These are phyloP conservation scores for Scenedesmus sp. DNA, from an alignment of 163 green algal genomes.

Conservation along the genomic window DNA sequence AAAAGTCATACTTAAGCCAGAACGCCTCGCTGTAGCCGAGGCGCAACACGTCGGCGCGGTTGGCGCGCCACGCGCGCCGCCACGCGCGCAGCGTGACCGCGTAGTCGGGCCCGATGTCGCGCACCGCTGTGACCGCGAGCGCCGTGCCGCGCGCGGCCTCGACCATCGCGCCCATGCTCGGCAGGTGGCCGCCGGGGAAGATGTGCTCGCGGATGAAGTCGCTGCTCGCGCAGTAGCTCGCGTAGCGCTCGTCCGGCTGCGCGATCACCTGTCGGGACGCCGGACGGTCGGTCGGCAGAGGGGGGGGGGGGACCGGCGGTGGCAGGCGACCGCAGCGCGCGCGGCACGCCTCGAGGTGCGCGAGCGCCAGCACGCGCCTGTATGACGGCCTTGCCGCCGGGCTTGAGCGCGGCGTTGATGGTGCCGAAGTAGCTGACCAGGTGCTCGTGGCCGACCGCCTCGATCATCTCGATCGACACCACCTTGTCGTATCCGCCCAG, in stretches of 20 bases:
- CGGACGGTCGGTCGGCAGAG: no score
- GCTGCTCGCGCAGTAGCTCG: constrained; percentile 84
- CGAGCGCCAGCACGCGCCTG: constrained; percentile 67
- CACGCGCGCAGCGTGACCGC: constrained; percentile 89
- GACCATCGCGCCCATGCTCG: constrained; percentile 78
- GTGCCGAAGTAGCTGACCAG: constrained; percentile 83
- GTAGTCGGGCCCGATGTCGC: constrained; percentile 92
- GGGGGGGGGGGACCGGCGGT: no score
- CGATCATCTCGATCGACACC: constrained; percentile 96
- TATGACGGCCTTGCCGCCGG: constrained; percentile 79
- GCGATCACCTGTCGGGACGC: constrained; percentile 72
- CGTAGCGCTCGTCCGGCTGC: constrained; percentile 75
- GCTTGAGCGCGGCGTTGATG: constrained; percentile 81
- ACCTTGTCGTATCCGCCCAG: constrained; percentile 81
- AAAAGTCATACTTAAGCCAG: constrained; percentile 94
- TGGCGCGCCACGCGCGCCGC: constrained; percentile 66
- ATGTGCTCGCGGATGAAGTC: constrained; percentile 99
- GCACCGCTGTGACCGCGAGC: constrained; percentile 54
- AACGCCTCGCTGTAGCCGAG: constrained; percentile 85
- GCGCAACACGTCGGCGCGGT: constrained; percentile 39
- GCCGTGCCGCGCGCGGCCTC: constrained; percentile 74
- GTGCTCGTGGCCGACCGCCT: constrained; percentile 95
- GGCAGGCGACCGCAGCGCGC: no score
- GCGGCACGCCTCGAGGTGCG: no score
- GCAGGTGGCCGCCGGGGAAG: constrained; percentile 85